These are phyloP conservation scores for Apium graveolens DNA, from an alignment of 129 eudicot species.

Conservation along the genomic window DNA sequence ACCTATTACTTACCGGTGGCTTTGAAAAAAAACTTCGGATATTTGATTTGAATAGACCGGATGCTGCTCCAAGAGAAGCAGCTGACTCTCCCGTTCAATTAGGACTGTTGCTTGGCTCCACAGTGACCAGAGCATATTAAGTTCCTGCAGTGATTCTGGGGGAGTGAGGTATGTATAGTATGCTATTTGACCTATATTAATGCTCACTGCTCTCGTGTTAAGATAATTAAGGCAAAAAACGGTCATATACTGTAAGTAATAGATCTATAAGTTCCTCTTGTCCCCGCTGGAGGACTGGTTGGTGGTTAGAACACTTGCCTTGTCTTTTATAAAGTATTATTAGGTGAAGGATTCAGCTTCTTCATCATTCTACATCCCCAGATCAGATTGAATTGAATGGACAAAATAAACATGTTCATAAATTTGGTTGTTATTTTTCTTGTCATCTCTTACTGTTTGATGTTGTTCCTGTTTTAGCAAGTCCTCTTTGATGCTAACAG, in stretches of 20 bases:
- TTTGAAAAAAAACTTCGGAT: slow-evolving; percentile 66
- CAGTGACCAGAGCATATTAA: slow-evolving; percentile 10
- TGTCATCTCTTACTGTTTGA: neutral
- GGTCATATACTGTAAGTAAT: neutral
- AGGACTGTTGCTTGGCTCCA: no score
- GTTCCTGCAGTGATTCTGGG: neutral
- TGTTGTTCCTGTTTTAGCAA: neutral
- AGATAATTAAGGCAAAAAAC: neutral
- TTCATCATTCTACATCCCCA: neutral
- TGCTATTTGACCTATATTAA: neutral
- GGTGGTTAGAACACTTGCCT: neutral
- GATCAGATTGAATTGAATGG: neutral
- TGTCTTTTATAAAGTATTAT: neutral
- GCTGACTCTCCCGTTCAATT: no score
- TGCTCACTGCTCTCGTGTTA: neutral
- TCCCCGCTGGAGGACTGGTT: neutral
- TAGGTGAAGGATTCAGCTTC: neutral
- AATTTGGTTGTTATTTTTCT: neutral
- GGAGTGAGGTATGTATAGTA: no score
- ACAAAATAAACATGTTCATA: neutral
- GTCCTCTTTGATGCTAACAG: neutral
- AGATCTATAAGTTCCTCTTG: neutral
- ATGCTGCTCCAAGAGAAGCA: slow-evolving; percentile 39
- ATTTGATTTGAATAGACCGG: slow-evolving; percentile 70
- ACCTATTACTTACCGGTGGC: slow-evolving; percentile 66